Evolutionary conservation across 495 filamentous ascomycete species (phyloP), one percentile per base, ranked within the genome.

Genomic region (Neurospora sp.): DNA sequence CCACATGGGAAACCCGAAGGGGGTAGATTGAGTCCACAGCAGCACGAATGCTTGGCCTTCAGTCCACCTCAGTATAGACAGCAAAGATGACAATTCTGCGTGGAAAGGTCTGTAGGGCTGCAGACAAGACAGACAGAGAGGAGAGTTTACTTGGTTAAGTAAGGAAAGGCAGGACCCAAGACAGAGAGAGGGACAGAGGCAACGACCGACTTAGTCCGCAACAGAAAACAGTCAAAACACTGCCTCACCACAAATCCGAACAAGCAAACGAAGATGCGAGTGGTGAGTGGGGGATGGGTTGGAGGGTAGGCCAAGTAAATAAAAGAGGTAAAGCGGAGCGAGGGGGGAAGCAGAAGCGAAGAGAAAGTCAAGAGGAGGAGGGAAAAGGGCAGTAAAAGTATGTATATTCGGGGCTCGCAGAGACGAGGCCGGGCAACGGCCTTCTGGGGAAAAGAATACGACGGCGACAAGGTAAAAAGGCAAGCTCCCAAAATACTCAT

Each of bases 181-280:
- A 20, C 16, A 69, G 53, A 5, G 53, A 5, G 40, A 59, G 20
- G 72, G 41, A 69, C 40, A 72, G 27, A 66, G 69, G 46, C 72
- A 71, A 73, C 72, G 72, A 74, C 73, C 73, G 73, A 74, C 73
- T 72, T 35, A 5, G 27, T 31, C 41, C 59, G 69, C 69, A 73
- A 59, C 31, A 41, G 35, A 72, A 40, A 66, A 66, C 6, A 10
- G 27, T 66, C 53, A 35, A 66, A 66, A 68, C 44, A 18, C 70
- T 61, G 41, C 72, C 35, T 20, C 37, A 18, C 18, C 72, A 61
- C n/a, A 38, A 68, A 27, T 42, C 27, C 46, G 70, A 69, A 48
- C 53, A 71, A 46, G 74, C 22, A 48, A 48, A 71, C 71, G 68
- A 31, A 59, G 20, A 66, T 41, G 40, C 40, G 70, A 73, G 44